A percentile compares a stretch with the other conserved stretches of the same genome.
Conservation (phyloP, 352 stramenopile genomes). For the Globisporangium spinosum region DNA sequence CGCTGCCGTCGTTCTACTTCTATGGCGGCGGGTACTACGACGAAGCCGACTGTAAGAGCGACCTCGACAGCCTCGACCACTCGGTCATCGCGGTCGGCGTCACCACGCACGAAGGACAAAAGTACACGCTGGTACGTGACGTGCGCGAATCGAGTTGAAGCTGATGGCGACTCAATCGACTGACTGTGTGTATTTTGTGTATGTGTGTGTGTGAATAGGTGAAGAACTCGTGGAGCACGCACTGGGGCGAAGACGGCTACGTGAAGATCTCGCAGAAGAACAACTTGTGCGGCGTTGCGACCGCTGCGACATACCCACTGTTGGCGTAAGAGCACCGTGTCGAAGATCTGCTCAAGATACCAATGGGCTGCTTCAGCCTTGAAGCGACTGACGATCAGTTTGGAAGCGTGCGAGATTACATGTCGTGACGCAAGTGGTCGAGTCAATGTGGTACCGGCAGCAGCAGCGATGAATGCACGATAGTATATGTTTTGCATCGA, state of each 20-base stretch:
- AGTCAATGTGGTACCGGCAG: not conserved
- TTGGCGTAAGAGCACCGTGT: conserved; percentile 28
- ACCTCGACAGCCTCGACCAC: conserved; percentile 90
- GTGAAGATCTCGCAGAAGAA: conserved; percentile 90
- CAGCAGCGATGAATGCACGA: not conserved
- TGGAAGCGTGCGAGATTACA: not conserved
- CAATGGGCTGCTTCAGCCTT: not conserved
- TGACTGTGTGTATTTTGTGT: not conserved
- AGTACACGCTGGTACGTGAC: conserved; percentile 82
- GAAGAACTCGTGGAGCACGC: conserved; percentile 94
- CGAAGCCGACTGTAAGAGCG: conserved; percentile 86
- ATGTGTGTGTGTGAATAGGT: conserved; percentile 20
- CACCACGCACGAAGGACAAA: conserved; percentile 83
- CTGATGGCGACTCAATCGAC: not conserved
- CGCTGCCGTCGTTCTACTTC: conserved; percentile 86
- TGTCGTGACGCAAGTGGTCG: not conserved
- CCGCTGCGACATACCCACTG: conserved; percentile 77
- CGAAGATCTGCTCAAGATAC: not conserved
- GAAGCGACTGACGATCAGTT: not conserved
- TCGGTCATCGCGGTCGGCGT: conserved; percentile 91
- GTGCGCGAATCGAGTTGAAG: not conserved
- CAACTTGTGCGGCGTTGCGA: conserved; percentile 96
- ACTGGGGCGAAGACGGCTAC: conserved; percentile 93
- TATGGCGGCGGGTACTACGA: conserved; percentile 87
- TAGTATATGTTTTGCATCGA: not conserved